Evolutionary conservation across 2,329 filamentous ascomycete genomes (phyloP).

Genomic region (Trichoderma sp.): DNA sequence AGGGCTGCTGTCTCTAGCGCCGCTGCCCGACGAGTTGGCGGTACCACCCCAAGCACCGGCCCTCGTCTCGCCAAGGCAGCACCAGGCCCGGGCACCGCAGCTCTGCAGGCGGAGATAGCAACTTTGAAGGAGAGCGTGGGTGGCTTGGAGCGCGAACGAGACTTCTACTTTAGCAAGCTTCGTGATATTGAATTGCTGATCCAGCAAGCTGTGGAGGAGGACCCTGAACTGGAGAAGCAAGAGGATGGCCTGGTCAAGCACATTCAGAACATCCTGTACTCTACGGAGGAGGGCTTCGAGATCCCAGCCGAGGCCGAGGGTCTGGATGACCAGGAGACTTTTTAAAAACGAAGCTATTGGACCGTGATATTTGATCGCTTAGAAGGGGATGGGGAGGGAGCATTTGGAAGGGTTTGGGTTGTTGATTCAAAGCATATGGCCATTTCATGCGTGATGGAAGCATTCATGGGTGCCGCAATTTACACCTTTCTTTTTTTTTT

Average conservation of each 20-base stretch:
- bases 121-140: conserved; percentile 94
- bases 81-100: conserved; percentile 62
- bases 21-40: conserved; percentile 54
- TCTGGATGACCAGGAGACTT: conserved; percentile 78
- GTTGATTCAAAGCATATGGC: conserved; percentile 13
- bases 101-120: conserved; percentile 80
- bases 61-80: conserved; percentile 46
- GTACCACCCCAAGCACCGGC: conserved; percentile 62
- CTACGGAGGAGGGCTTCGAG: conserved; percentile 90
- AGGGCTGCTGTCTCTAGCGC: conserved; percentile 50
- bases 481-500: conserved; percentile 12
- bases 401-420: not conserved
- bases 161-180: conserved; percentile 99
- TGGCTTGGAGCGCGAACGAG: conserved; percentile 90
- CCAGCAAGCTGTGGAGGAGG: conserved; percentile 88
- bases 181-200: conserved; percentile 94
- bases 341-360: conserved; percentile 45
- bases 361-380: not conserved
- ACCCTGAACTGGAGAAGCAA: conserved; percentile 91
- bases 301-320: conserved; percentile 78
- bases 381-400: conserved; percentile 12
- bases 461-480: conserved; percentile 16
- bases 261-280: conserved; percentile 96
- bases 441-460: conserved; percentile 13
- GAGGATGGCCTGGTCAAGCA: conserved; percentile 91